These are phyloP conservation scores for Mrakia blollopis DNA, from an alignment of 768 basidiomycete genomes.

Conservation along the genomic window DNA sequence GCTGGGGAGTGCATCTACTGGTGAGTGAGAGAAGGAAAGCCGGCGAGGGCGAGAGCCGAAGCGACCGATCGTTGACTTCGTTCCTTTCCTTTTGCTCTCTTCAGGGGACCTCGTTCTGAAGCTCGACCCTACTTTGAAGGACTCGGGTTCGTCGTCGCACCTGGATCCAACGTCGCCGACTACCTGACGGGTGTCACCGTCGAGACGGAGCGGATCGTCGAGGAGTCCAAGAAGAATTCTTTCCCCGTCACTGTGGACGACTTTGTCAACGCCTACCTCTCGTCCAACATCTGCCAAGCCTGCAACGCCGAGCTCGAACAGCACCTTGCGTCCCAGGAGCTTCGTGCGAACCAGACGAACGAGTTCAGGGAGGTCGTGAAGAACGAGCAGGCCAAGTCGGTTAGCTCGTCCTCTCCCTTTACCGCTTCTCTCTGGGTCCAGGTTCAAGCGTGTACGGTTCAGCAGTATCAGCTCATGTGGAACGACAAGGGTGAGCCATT, in stretches of 20 bases:
- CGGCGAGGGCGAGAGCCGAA: no score
- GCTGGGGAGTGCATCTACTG: slow-evolving; percentile 52
- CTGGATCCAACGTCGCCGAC: slow-evolving; percentile 54
- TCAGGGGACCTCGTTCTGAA: slow-evolving; percentile 28
- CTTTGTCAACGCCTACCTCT: slow-evolving; percentile 60
- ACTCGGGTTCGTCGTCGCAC: slow-evolving; percentile 49
- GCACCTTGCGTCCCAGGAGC: slow-evolving; percentile 52
- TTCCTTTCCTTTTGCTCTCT: background rate
- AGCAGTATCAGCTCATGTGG: slow-evolving; percentile 62
- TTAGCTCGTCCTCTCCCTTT: slow-evolving; percentile 3
- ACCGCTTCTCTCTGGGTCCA: slow-evolving; percentile 72
- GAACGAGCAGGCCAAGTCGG: slow-evolving; percentile 62
- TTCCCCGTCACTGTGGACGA: slow-evolving; percentile 55
- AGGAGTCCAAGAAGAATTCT: slow-evolving; percentile 40
- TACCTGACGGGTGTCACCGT: slow-evolving; percentile 57
- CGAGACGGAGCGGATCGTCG: slow-evolving; percentile 75
- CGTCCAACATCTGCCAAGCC: slow-evolving; percentile 50
- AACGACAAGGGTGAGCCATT: slow-evolving; percentile 54
- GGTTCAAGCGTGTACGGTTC: slow-evolving; percentile 60
- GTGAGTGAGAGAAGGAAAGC: slow-evolving; percentile 41
- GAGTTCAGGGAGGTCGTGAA: slow-evolving; percentile 70
- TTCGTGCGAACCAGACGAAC: slow-evolving; percentile 58
- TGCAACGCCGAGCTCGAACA: slow-evolving; percentile 52
- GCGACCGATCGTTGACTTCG: no score
- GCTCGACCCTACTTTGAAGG: slow-evolving; percentile 51